Percentiles rank a stretch among this genome's conserved stretches.
These are phyloP conservation scores for Gossypium trilobum DNA, from an alignment of 441 rosid species.

Conservation along the genomic window DNA sequence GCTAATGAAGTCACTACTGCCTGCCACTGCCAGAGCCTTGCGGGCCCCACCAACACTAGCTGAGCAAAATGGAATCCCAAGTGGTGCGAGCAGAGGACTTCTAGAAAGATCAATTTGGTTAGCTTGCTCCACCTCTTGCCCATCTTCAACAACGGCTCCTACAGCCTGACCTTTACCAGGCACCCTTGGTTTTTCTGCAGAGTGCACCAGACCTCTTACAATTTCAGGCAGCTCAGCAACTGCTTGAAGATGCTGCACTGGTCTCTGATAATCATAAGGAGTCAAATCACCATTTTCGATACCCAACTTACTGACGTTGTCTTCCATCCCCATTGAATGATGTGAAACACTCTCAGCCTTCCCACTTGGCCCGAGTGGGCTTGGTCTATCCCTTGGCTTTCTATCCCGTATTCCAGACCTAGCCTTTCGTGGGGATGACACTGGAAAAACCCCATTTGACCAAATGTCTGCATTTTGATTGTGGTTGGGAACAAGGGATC, in stretches of 20 bases:
- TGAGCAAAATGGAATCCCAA: constrained; percentile 58
- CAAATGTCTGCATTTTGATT: constrained; percentile 39
- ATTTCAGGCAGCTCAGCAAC: constrained; percentile 42
- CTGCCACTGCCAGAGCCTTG: constrained; percentile 35
- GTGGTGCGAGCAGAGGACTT: constrained; percentile 55
- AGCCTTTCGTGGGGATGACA: constrained; percentile 56
- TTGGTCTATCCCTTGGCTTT: constrained; percentile 61
- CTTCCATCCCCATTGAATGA: constrained; percentile 38
- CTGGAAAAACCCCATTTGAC: constrained; percentile 71
- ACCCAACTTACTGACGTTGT: constrained; percentile 29
- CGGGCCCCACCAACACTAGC: constrained; percentile 59
- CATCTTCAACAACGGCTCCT: constrained; percentile 31
- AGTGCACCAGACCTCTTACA: constrained; percentile 30
- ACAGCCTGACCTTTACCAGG: constrained; percentile 35
- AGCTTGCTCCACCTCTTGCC: constrained; percentile 45
- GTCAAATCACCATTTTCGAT: constrained; percentile 59
- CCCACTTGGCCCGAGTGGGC: constrained; percentile 72
- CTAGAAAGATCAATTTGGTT: constrained; percentile 31
- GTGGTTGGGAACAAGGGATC: constrained; percentile 40
- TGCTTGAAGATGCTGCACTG: constrained; percentile 40
- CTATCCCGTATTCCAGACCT: constrained; percentile 59
- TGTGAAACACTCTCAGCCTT: constrained; percentile 48
- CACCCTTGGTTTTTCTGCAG: constrained; percentile 26
- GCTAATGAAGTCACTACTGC: constrained; percentile 30
- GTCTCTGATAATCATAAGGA: constrained; percentile 54